Base-by-base conservation (phyloP, 495 filamentous ascomycete species). In the Lineolata rhizophorae region DNA sequence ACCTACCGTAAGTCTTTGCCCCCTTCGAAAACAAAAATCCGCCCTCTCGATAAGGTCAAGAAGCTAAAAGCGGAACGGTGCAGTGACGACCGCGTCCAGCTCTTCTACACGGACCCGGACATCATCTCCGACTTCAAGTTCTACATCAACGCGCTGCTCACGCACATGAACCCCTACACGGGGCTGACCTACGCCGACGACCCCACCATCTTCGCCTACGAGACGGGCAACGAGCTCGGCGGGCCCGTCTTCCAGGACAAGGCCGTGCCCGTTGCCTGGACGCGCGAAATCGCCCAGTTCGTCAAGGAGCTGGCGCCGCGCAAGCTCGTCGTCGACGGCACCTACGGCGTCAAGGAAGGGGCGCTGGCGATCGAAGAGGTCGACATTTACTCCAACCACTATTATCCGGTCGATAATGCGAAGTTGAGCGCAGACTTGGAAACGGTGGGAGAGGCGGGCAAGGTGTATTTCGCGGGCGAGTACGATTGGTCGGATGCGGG, bases 121-220 rank as follows among this genome's bases (percentile, higher is more conserved):
- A 55, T 65, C 21, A 50, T 64, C 15, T 41, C 37, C n/a, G 38
- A 43, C 11, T 65, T 66, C 46, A 66, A 67, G 41, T 49, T 49
- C 35, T 66, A 64, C 41, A 58, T 68, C 45, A 40, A 50, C 15
- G 45, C 51, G 27, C 47, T 64, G 3, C 27, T 66, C 12, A 62
- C 57, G 0, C 64, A 68, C 37, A 39, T 45, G 11, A 68, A 68
- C 39, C 57, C 51, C 12, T 62, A 61, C 39, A 65, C 57, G n/a
- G 61, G 62, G 21, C 46, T 65, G 3, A 59, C 56, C 0, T 68
- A 62, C 29, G 62, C 62, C 16, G 51, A 63, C 29, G 62, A 68
- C 35, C 60, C 64, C 0, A 68, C 61, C 0, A 65, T 68, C 29
- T 61, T 64, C 34, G 61, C 56, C 10, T 62, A 61, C 35, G 61